phyloP scores from a whole-genome alignment of 345 rosid species.

The Sonneratia caseolaris region DNA sequence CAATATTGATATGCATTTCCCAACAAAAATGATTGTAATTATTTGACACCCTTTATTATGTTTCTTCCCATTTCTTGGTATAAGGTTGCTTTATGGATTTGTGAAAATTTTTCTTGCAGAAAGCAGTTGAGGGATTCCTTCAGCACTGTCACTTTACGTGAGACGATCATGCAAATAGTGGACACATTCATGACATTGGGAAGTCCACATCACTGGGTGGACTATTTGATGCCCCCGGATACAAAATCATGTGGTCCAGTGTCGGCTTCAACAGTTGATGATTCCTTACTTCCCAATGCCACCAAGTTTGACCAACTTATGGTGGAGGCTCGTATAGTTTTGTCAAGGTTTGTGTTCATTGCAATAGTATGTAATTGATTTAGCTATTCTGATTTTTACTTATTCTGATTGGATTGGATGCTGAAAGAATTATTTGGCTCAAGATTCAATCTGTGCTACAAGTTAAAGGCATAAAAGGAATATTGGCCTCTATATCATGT shows the following conservation, averaged over 20 bases:
- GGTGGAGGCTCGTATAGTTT: slow-evolving; percentile 63
- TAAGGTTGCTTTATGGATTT: slow-evolving; percentile 2
- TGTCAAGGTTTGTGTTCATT: slow-evolving; percentile 51
- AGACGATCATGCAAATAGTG: slow-evolving; percentile 56
- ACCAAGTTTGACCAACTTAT: slow-evolving; percentile 69
- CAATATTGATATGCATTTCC: background rate
- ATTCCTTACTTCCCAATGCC: slow-evolving; percentile 18
- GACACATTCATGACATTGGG: slow-evolving; percentile 67
- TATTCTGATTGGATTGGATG: too few relatives aligned
- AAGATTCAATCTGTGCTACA: background rate
- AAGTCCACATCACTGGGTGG: slow-evolving; percentile 72
- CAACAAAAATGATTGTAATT: background rate
- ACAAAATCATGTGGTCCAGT: slow-evolving; percentile 22
- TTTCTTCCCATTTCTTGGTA: background rate
- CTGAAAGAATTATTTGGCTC: background rate
- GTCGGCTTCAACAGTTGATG: slow-evolving; percentile 22
- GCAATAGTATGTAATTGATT: background rate
- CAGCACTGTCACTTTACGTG: slow-evolving; percentile 34
- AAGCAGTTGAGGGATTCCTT: slow-evolving; percentile 35
- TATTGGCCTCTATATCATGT: background rate
- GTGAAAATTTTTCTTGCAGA: slow-evolving; percentile 22
- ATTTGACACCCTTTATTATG: background rate
- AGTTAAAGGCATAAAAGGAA: background rate
- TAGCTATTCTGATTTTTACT: too few relatives aligned
- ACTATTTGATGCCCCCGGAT: slow-evolving; percentile 65